Conservation (phyloP, 2,329 filamentous ascomycete genomes). For the Dactylellina haptotyla region DNA sequence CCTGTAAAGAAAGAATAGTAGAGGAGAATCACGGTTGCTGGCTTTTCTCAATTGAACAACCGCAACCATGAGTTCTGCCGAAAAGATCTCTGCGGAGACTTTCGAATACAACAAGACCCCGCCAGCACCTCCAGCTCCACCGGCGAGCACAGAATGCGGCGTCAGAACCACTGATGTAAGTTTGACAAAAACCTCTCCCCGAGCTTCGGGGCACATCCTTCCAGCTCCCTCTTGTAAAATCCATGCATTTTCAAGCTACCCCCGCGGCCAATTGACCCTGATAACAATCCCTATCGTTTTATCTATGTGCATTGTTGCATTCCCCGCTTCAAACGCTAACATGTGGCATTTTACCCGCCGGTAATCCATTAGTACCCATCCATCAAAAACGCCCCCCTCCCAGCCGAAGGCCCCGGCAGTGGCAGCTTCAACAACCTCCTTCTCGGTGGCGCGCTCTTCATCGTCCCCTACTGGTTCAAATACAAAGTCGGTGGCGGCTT, state of each 20-base stretch:
- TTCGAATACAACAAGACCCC: slow-evolving; percentile 75
- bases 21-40: too few species aligned
- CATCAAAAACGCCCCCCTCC: slow-evolving; percentile 94
- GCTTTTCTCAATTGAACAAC: slow-evolving; percentile 19
- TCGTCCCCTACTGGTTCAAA: slow-evolving; percentile 80
- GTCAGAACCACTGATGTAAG: slow-evolving; percentile 69
- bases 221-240: neutral
- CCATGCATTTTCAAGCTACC: slow-evolving; percentile 21
- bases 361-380: slow-evolving; percentile 72
- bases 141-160: slow-evolving; percentile 68
- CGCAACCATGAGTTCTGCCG: slow-evolving; percentile 54
- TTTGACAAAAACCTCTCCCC: slow-evolving; percentile 50
- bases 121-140: slow-evolving; percentile 64
- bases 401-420: slow-evolving; percentile 83
- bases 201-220: neutral
- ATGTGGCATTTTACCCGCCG: slow-evolving; percentile 5
- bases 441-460: slow-evolving; percentile 75
- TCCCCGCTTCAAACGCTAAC: slow-evolving; percentile 17
- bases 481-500: slow-evolving; percentile 86
- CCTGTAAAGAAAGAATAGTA: neutral
- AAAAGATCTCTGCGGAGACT: slow-evolving; percentile 64
- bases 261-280: neutral
- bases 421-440: slow-evolving; percentile 87
- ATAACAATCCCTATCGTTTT: neutral
- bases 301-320: neutral